A percentile compares a stretch with the other conserved stretches of the same genome.
These are phyloP conservation scores for Carex myosuroides DNA, from an alignment of 176 grass and related monocot species.

Conservation along the genomic window DNA sequence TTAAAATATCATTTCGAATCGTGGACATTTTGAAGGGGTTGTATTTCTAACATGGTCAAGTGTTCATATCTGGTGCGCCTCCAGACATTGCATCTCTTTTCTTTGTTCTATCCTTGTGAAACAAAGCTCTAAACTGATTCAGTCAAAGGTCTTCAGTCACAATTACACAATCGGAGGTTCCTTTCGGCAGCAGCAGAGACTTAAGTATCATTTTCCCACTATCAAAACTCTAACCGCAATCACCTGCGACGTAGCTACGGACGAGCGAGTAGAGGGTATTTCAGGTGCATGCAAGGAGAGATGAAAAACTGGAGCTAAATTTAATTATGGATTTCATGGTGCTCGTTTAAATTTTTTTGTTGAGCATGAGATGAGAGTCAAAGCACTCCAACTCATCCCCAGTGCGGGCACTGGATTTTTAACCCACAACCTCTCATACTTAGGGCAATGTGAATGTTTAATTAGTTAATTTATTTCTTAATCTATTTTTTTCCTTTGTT, in stretches of 20 bases:
- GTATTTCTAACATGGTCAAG: background rate
- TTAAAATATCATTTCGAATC: background rate
- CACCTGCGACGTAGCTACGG: background rate
- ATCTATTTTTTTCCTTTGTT: background rate
- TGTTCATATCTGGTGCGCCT: background rate
- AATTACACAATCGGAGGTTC: background rate
- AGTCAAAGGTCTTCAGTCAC: background rate
- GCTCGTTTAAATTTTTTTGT: background rate
- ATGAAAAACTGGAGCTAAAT: background rate
- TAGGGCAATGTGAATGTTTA: too few species aligned
- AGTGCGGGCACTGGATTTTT: too few species aligned
- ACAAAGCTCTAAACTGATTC: background rate
- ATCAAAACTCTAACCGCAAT: background rate
- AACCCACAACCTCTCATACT: too few species aligned
- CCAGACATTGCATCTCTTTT: background rate
- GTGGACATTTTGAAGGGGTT: background rate
- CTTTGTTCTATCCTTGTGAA: background rate
- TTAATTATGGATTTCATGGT: background rate
- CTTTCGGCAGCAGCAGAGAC: background rate
- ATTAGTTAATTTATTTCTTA: background rate
- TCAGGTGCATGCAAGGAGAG: background rate
- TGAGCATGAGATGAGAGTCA: background rate
- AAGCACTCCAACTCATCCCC: too few species aligned
- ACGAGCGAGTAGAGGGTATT: background rate
- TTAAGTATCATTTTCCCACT: background rate